A percentile compares a stretch with the other conserved stretches of the same genome.
Evolutionary conservation across 2,329 filamentous ascomycete genomes (phyloP).

Genomic region (Pyricularia sp.): DNA sequence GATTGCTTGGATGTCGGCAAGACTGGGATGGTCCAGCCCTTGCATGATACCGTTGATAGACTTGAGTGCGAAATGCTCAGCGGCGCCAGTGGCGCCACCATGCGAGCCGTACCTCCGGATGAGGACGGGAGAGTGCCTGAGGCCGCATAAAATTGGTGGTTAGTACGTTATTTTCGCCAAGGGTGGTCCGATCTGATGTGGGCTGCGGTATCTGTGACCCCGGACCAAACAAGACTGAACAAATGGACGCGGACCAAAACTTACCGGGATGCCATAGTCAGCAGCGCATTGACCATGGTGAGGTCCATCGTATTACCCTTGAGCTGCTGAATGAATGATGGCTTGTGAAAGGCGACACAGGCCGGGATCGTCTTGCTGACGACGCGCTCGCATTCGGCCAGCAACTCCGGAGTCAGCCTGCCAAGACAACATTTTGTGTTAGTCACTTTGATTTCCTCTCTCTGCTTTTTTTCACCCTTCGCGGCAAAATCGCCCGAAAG

Average conservation of each 20-base stretch:
- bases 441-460: background rate
- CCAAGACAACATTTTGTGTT: background rate
- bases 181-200: background rate
- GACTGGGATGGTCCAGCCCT: conserved; percentile 47
- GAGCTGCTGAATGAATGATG: conserved; percentile 50
- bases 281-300: conserved; percentile 47
- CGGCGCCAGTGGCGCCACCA: conserved; percentile 38
- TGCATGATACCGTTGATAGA: conserved; percentile 47
- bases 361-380: conserved; percentile 52
- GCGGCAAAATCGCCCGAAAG: background rate
- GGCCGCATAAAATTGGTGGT: background rate
- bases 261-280: conserved; percentile 50
- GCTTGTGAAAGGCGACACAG: conserved; percentile 55
- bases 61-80: conserved; percentile 51
- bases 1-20: conserved; percentile 52
- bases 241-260: conserved; percentile 14
- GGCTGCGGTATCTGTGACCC: background rate
- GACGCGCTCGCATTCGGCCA: conserved; percentile 50
- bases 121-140: conserved; percentile 44
- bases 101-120: conserved; percentile 50
- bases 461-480: background rate
- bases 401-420: conserved; percentile 46
- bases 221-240: background rate
- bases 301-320: conserved; percentile 46
- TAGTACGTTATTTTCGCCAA: background rate